Base-by-base conservation (phyloP, 306 rosid species). In the Cicer arietinum region DNA sequence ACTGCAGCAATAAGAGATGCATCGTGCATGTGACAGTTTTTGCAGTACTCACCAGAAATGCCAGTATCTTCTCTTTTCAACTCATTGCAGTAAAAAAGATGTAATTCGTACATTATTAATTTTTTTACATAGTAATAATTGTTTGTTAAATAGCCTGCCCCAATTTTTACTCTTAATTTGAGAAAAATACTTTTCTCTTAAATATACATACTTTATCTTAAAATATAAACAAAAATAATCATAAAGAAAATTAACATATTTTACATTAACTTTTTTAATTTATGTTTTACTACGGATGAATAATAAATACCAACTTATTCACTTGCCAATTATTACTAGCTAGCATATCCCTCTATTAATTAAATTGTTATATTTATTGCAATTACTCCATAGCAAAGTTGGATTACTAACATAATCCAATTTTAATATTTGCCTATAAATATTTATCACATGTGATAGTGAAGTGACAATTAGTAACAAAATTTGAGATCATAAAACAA, bases 1-100 rank as follows among this genome's bases (percentile, higher is more conserved):
- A 63, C 75, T 75, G 78, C 80, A 79, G 79, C 84, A 79, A 75
- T 79, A 79, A 74, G 83, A 51, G 86, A 69, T 79, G 83, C 86
- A 70, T 69, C 78, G 77, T 83, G 81, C 79, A 83, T 75, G 79
- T 83, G 76, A 75, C 86, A 83, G 84, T 47, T 58, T 57, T 65
- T 75, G 54, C 86, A 79, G 86, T 83, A 75, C 75, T 42, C 46
- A 79, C 71, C 78, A 83, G 74, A 83, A 73, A 11, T 25, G 20
- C 45, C 60, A 82, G 66, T 77, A 83, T 78, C 86, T 78, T 83
- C 80, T 75, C 80, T 60, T 75, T 75, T 69, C 86, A 68, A 60
- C 80, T 64, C 78, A 68, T 61, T 68, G 74, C 80, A 64, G 77
- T 82, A 67, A 72, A 57, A 57, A 65, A 63, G 1, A 72, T 59